Evolutionary conservation across 345 rosid genomes (phyloP), one percentile per base, ranked within the genome.

Genomic region (Raphanus sativus): DNA sequence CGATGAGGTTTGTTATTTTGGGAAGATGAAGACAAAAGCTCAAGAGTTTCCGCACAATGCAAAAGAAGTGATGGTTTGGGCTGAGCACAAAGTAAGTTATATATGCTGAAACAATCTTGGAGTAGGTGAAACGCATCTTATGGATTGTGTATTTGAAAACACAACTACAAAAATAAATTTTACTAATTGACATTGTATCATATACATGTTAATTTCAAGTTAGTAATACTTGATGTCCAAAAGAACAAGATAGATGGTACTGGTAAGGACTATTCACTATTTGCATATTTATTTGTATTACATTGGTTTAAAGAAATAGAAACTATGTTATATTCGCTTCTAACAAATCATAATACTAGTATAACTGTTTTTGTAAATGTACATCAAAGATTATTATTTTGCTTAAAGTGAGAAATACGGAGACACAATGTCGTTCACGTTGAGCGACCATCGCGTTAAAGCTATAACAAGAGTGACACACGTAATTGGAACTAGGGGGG

Each of bases 341-440:
- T 16, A 72, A 10, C 13, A 65, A 36, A 74, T 10, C 80, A 77
- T 54, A 69, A 77, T 54, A 69, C 2, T 16, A 15, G 8, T 64
- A 65, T 17, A 0, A 61, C 3, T 69, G 56, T 70, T 12, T 34
- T 63, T 63, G 2, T 33, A 4, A 34, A 36, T 55, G 4, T 3
- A 61, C 26, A 63, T 69, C 33, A 36, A 76, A 55, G 50, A 55
- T 64, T 8, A 64, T 38, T 62, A 25, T 10, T 64, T 63, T 64
- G 40, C 52, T 55, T 70, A 65, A 45, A 26, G 32, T 40, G 62
- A 48, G 67, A 58, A 42, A 65, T n/a, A 56, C 30, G 0, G 66
- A 77, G 67, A 16, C 62, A 67, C 69, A 67, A 67, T 79, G 78
- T 79, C 78, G 77, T 73, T 79, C 82, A 62, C 82, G 82, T 79